Conservation (phyloP, 139 green algal genomes). For the Edaphochlamys debaryana region DNA sequence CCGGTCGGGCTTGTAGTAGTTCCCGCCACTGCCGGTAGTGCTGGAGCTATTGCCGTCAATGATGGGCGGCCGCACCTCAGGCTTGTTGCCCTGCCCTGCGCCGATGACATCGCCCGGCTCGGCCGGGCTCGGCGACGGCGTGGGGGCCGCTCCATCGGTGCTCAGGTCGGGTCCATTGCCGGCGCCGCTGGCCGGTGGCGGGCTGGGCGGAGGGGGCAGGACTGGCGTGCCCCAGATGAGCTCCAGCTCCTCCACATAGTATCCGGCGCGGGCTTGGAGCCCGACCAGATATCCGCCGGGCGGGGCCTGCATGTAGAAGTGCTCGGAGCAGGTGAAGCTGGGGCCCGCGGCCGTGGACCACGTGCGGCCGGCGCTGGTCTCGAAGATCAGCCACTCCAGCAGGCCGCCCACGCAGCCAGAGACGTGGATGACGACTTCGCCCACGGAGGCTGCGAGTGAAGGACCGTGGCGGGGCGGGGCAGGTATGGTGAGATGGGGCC, state of each 20-base stretch:
- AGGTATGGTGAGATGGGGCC: too few species aligned
- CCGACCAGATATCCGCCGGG: neutral
- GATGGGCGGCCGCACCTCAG: too few species aligned
- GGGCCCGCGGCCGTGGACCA: neutral
- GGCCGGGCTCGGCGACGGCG: too few species aligned
- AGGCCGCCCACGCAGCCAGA: neutral
- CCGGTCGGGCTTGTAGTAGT: too few species aligned
- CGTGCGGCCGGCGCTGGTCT: neutral
- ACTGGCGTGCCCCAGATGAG: conserved; percentile 14
- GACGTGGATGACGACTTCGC: neutral
- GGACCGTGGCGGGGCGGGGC: too few species aligned
- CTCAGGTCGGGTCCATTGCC: too few species aligned
- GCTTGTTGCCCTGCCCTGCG: too few species aligned
- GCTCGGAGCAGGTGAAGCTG: neutral
- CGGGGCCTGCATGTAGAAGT: neutral
- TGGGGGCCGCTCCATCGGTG: too few species aligned
- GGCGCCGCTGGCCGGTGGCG: too few species aligned
- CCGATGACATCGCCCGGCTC: too few species aligned
- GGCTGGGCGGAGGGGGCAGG: neutral
- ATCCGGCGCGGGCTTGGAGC: neutral
- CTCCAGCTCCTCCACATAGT: neutral
- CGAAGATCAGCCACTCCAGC: neutral
- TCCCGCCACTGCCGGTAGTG: too few species aligned
- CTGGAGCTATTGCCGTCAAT: too few species aligned
- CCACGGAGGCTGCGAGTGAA: neutral